phyloP scores from a whole-genome alignment of 108 stramenopile species.

The Pseudonitzschia multiseries region DNA sequence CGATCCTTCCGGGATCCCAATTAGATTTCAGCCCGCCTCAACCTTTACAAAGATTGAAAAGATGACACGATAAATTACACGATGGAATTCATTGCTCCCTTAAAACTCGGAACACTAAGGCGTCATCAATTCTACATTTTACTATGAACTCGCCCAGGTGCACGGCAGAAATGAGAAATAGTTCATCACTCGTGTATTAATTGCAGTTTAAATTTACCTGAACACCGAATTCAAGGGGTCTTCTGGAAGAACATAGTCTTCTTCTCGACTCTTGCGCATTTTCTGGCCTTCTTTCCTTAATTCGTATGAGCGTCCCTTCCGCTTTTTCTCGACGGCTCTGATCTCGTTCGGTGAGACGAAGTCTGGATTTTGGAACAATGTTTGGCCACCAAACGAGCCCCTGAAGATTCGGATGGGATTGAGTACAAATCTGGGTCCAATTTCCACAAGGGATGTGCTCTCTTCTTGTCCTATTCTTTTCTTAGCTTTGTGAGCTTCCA shows the following conservation, averaged over 20 bases:
- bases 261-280: slow-evolving; percentile 75
- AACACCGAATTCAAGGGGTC: slow-evolving; percentile 86
- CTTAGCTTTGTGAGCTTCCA: slow-evolving; percentile 76
- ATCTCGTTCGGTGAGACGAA: slow-evolving; percentile 94
- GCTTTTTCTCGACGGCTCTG: slow-evolving; percentile 69
- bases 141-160: too few species aligned
- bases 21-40: slow-evolving; percentile 49
- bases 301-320: slow-evolving; percentile 76
- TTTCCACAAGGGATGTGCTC: slow-evolving; percentile 93
- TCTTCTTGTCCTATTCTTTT: slow-evolving; percentile 73
- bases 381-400: slow-evolving; percentile 98
- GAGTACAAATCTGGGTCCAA: slow-evolving; percentile 98
- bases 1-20: slow-evolving; percentile 65
- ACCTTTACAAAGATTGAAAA: slow-evolving; percentile 58
- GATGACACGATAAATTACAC: slow-evolving; percentile 30
- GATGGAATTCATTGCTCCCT: too few species aligned
- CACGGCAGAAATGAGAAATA: too few species aligned
- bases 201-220: slow-evolving; percentile 26
- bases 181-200: not conserved
- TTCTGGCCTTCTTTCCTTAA: slow-evolving; percentile 77
- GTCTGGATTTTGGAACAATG: slow-evolving; percentile 88
- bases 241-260: slow-evolving; percentile 70
- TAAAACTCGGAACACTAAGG: too few species aligned
- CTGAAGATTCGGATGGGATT: slow-evolving; percentile 96
- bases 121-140: too few species aligned